Percentiles rank a stretch among this genome's conserved stretches.
Evolutionary conservation across 2,329 filamentous ascomycete species (phyloP).

Genomic region (Penicillium sp.): DNA sequence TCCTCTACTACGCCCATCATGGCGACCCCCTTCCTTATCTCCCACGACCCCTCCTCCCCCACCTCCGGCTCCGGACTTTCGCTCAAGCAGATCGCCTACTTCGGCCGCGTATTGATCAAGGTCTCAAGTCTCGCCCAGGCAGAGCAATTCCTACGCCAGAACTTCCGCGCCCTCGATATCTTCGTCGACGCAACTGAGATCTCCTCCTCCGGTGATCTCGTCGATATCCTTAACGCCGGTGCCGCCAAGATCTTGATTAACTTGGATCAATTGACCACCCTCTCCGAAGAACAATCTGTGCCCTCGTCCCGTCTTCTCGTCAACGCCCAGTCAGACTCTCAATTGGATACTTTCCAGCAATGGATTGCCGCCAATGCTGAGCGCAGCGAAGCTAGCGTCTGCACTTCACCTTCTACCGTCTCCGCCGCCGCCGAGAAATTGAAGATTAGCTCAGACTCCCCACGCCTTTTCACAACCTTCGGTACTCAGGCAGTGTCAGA

Average conservation of each 20-base stretch:
- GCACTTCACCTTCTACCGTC: constrained; percentile 36
- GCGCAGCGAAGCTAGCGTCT: constrained; percentile 37
- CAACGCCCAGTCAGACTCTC: constrained; percentile 44
- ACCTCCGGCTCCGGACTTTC: constrained; percentile 53
- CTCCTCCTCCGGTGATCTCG: constrained; percentile 66
- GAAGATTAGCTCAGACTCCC: constrained; percentile 39
- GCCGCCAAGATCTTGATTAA: constrained; percentile 81
- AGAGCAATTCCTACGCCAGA: constrained; percentile 55
- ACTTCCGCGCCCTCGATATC: constrained; percentile 57
- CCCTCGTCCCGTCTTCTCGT: constrained; percentile 57
- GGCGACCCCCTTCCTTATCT: constrained; percentile 45
- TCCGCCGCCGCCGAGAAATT: constrained; percentile 41
- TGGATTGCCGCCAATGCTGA: constrained; percentile 41
- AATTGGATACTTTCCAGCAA: constrained; percentile 39
- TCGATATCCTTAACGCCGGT: constrained; percentile 79
- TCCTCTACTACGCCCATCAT: constrained; percentile 15
- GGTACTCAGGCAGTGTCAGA: constrained; percentile 41
- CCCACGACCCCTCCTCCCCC: constrained; percentile 42
- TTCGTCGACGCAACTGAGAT: constrained; percentile 76
- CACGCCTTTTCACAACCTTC: constrained; percentile 41
- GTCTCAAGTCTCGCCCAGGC: constrained; percentile 43
- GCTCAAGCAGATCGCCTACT: constrained; percentile 55
- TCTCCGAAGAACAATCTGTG: constrained; percentile 53
- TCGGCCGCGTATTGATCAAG: constrained; percentile 57
- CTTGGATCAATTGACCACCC: constrained; percentile 61